Conservation (phyloP, 2,329 filamentous ascomycete genomes). For the Fusarium sp. region DNA sequence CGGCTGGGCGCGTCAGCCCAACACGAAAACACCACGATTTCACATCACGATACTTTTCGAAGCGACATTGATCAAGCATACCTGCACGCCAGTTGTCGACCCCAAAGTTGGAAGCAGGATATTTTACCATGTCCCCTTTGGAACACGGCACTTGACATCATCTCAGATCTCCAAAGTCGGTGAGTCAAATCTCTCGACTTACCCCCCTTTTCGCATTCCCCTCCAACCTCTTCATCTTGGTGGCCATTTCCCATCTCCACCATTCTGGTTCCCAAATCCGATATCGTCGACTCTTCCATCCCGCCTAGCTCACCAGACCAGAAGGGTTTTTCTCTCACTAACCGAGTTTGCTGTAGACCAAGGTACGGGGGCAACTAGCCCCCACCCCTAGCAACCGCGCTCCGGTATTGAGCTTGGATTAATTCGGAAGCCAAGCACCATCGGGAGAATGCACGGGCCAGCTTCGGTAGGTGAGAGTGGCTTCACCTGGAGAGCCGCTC, state of each 20-base stretch:
- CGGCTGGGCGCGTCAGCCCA: slow-evolving; percentile 12
- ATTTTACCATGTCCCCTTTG: neutral
- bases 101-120: neutral
- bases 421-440: slow-evolving; percentile 38
- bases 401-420: slow-evolving; percentile 22
- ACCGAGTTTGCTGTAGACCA: slow-evolving; percentile 5
- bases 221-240: slow-evolving; percentile 33
- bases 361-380: slow-evolving; percentile 2
- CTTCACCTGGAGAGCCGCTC: slow-evolving; percentile 24
- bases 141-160: neutral
- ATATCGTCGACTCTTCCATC: slow-evolving; percentile 29
- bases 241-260: slow-evolving; percentile 30
- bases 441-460: slow-evolving; percentile 11
- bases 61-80: neutral
- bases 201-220: slow-evolving; percentile 19
- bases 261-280: slow-evolving; percentile 20
- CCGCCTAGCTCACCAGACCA: slow-evolving; percentile 39
- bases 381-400: slow-evolving; percentile 15
- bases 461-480: slow-evolving; percentile 24
- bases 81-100: neutral
- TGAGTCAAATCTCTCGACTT: slow-evolving; percentile 15
- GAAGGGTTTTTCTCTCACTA: slow-evolving; percentile 30
- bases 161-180: slow-evolving; percentile 16
- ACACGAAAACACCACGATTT: slow-evolving; percentile 24
- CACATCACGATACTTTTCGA: slow-evolving; percentile 25